Conservation (phyloP, 805 yeast species). For the Teunomyces funiuensis region DNA sequence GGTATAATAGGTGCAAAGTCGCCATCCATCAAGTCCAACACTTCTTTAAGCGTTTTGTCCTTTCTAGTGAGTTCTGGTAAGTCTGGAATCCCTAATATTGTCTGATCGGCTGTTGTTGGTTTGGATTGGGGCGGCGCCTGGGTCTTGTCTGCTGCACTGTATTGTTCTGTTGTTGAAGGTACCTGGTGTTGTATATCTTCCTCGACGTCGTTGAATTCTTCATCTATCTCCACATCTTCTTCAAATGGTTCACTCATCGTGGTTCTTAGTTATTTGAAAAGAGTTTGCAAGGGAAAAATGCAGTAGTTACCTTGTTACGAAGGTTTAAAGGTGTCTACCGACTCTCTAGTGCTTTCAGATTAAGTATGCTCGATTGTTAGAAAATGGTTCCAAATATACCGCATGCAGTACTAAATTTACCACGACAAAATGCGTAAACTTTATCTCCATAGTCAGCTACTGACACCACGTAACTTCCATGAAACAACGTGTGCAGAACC, state of each 20-base stretch:
- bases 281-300: too few relatives aligned
- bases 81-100: slow-evolving; percentile 36
- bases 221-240: slow-evolving; percentile 20
- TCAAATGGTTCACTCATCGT: slow-evolving; percentile 7
- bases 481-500: slow-evolving; percentile 15
- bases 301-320: too few relatives aligned
- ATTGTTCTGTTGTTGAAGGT: not conserved
- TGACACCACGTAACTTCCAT: slow-evolving; percentile 1
- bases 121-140: not conserved
- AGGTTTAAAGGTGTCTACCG: too few relatives aligned
- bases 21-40: slow-evolving; percentile 79
- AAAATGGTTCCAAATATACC: not conserved
- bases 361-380: too few relatives aligned
- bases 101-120: slow-evolving; percentile 1
- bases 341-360: too few relatives aligned
- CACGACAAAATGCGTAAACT: not conserved
- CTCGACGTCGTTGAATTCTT: slow-evolving; percentile 23
- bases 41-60: slow-evolving; percentile 81
- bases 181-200: slow-evolving; percentile 10
- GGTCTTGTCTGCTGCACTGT: not conserved
- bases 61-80: slow-evolving; percentile 71
- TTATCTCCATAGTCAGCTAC: too few relatives aligned
- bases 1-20: slow-evolving; percentile 91
- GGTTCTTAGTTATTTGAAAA: not conserved
- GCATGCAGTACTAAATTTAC: not conserved